Evolutionary conservation across 768 basidiomycete species (phyloP).

Genomic region (Suillus weaverae): DNA sequence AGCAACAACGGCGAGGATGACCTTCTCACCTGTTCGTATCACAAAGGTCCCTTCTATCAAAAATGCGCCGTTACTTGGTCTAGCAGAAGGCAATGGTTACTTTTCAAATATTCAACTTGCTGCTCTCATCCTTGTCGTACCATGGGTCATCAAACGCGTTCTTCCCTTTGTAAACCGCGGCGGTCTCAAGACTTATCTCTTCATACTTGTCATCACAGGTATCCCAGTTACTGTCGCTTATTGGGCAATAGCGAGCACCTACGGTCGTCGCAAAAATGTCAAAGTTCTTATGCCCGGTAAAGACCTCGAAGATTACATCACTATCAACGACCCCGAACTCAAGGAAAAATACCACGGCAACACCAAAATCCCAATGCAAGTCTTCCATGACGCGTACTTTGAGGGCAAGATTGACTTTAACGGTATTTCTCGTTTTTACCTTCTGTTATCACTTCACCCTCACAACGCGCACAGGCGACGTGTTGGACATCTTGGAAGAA

Average conservation of each 20-base stretch:
- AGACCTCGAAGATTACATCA: conserved; percentile 87
- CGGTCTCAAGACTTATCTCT: conserved; percentile 83
- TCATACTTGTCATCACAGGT: conserved; percentile 73
- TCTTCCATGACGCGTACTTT: conserved; percentile 97
- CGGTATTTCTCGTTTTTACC: conserved; percentile 46
- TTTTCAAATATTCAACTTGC: conserved; percentile 85
- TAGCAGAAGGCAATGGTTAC: conserved; percentile 82
- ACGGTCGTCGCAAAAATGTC: conserved; percentile 79
- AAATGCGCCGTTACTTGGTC: conserved; percentile 79
- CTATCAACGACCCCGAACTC: conserved; percentile 82
- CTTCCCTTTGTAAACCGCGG: conserved; percentile 81
- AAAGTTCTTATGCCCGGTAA: conserved; percentile 84
- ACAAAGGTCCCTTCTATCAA: conserved; percentile 79
- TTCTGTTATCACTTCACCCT: background rate
- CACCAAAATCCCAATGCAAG: conserved; percentile 95
- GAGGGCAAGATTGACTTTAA: conserved; percentile 96
- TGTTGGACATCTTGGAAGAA: conserved; percentile 90
- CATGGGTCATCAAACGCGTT: conserved; percentile 81
- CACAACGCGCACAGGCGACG: conserved; percentile 61
- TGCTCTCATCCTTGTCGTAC: conserved; percentile 71
- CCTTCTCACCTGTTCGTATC: conserved; percentile 50
- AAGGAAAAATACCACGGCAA: conserved; percentile 77
- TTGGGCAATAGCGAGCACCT: conserved; percentile 86
- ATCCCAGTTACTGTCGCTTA: conserved; percentile 80
- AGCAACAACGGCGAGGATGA: conserved; percentile 27